A percentile compares a stretch with the other conserved stretches of the same genome.
Conservation (phyloP, 371 early-diverging fungal genomes). For the Encephalitozoon romaleae region DNA sequence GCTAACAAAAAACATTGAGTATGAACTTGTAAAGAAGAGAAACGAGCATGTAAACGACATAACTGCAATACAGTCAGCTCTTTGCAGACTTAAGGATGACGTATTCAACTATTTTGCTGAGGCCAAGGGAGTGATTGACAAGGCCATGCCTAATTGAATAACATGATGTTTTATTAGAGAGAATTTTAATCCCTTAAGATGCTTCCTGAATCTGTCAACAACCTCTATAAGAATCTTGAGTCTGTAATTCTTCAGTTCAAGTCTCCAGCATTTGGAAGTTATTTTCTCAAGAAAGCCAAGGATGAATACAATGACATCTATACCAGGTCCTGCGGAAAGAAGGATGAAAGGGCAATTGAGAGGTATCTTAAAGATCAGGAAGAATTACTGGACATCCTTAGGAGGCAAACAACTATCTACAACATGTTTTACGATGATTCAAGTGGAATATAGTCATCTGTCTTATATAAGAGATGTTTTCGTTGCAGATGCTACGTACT, state of each 20-base stretch:
- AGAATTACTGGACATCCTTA: conserved; percentile 24
- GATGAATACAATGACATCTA: conserved; percentile 20
- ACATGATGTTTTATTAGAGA: background rate
- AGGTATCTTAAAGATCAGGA: conserved; percentile 25
- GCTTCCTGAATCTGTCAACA: conserved; percentile 9
- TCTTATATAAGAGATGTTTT: too few species aligned
- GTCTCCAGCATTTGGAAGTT: conserved; percentile 32
- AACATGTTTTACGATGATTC: conserved; percentile 39
- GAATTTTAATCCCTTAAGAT: conserved; percentile 26
- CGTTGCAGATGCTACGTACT: too few species aligned
- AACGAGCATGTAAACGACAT: conserved; percentile 22
- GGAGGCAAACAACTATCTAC: conserved; percentile 32
- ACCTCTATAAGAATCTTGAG: conserved; percentile 1
- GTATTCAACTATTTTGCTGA: conserved; percentile 16
- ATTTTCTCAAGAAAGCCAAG: conserved; percentile 9
- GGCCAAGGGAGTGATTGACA: conserved; percentile 1
- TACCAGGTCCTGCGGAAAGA: background rate
- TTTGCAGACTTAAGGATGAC: conserved; percentile 33
- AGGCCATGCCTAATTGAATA: background rate
- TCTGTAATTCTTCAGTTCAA: conserved; percentile 9
- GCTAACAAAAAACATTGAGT: conserved; percentile 22
- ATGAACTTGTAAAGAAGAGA: conserved; percentile 24
- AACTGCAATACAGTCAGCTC: background rate
- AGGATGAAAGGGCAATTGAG: conserved; percentile 13
- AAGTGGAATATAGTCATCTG: conserved; percentile 19